Evolutionary conservation across 345 rosid species (phyloP), one percentile per base, ranked within the genome.

Genomic region (Rhizophora apiculata): DNA sequence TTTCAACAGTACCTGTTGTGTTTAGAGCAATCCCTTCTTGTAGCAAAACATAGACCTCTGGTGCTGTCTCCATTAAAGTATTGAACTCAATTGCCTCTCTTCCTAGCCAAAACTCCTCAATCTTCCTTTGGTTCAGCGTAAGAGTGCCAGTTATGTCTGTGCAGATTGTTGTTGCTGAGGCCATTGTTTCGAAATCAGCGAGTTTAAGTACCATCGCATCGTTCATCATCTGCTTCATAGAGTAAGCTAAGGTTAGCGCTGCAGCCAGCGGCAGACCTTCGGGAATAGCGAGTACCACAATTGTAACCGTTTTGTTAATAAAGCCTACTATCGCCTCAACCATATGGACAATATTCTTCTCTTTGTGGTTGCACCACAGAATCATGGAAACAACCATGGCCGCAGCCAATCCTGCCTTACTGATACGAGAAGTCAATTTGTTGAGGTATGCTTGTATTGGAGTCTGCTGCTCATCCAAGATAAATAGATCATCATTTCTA

Each of bases 151-250:
- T 83, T 52, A 81, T 85, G 62, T 85, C 86, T 0, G 83, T 83
- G 70, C 87, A 85, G 63, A 85, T 81, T 55, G 70, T 83, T 8
- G 87, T 85, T 58, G 84, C 85, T 1, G 89, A 81, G 13, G 87
- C 84, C 85, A 85, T 83, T 0, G 89, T 85, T 70, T 81, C 89
- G 27, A 83, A 85, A 8, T 86, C 85, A 6, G 86, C 79, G n/a
- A 83, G 85, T 31, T 79, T 83, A 26, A 87, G 63, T 13, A 82
- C 87, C 82, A 81, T 62, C 15, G 85, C 82, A 32, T 79, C 69
- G 37, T 85, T 68, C 85, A 85, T 79, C 86, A 85, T 85, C 37
- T 51, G 52, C 75, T 72, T 85, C 88, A 85, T 82, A 3, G 83
- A 82, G 67, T 71, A 79, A 20, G 85, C 85, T 32, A 79, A 74